Percentiles rank a stretch among this genome's conserved stretches.
phyloP scores from a whole-genome alignment of 805 yeast species.

The Ogataea thermomethanolica region DNA sequence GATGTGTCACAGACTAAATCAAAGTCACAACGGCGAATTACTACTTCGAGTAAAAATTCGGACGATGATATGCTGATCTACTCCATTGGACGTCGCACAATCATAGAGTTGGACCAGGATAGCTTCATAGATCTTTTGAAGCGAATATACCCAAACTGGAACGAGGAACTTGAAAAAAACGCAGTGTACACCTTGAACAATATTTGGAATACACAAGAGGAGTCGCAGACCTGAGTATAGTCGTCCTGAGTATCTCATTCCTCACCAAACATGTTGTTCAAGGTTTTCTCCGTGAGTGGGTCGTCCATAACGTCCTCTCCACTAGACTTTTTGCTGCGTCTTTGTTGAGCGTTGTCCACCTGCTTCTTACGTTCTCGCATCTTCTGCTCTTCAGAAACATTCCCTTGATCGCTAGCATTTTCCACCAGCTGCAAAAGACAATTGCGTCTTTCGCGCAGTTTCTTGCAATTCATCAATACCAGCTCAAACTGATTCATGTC shows the following conservation, averaged over 20 bases:
- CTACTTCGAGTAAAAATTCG: constrained; percentile 10
- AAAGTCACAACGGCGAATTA: constrained; percentile 7
- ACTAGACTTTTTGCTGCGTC: constrained; percentile 35
- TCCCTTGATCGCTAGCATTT: constrained; percentile 52
- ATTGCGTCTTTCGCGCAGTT: constrained; percentile 74
- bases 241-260: constrained; percentile 8
- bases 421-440: constrained; percentile 71
- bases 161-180: constrained; percentile 26
- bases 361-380: constrained; percentile 48
- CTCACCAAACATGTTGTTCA: constrained; percentile 55
- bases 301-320: constrained; percentile 58
- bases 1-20: constrained; percentile 19
- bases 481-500: constrained; percentile 63
- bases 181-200: constrained; percentile 25
- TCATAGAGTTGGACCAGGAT: constrained; percentile 25
- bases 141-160: constrained; percentile 28
- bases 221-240: neutral
- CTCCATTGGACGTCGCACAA: constrained; percentile 30
- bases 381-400: constrained; percentile 31
- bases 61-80: constrained; percentile 26
- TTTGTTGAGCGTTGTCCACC: constrained; percentile 49
- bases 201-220: constrained; percentile 19
- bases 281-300: constrained; percentile 66
- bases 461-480: constrained; percentile 58
- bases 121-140: constrained; percentile 26